Evolutionary conservation across 768 basidiomycete genomes (phyloP).

Genomic region (Pluteus cervinus): DNA sequence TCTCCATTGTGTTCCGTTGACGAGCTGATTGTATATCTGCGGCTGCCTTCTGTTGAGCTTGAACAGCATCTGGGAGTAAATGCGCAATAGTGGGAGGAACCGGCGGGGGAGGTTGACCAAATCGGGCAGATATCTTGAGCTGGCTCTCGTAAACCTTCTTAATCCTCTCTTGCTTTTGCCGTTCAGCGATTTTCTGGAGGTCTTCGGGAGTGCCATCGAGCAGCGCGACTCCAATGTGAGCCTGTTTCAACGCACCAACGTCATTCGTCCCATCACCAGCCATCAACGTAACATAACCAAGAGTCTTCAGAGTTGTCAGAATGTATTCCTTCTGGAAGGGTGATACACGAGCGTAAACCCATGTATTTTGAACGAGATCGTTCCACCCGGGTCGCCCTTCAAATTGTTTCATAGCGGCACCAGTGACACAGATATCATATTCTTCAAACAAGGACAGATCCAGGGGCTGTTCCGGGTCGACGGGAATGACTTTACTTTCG

Average conservation of each 20-base stretch:
- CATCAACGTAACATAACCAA: conserved; percentile 94
- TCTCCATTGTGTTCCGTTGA: conserved; percentile 85
- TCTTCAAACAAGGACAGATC: conserved; percentile 72
- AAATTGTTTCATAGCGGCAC: conserved; percentile 87
- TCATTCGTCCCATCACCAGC: conserved; percentile 99
- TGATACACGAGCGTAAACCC: conserved; percentile 98
- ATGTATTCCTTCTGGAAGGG: conserved; percentile 95
- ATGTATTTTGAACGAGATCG: conserved; percentile 86
- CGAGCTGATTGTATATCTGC: conserved; percentile 60
- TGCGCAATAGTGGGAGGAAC: conserved; percentile 86
- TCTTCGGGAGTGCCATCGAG: conserved; percentile 91
- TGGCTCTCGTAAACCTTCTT: conserved; percentile 99
- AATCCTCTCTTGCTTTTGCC: conserved; percentile 81
- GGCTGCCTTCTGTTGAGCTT: conserved; percentile 78
- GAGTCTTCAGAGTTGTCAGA: conserved; percentile 79
- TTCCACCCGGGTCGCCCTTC: conserved; percentile 66
- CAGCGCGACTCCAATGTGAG: conserved; percentile 92
- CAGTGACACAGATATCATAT: conserved; percentile 97
- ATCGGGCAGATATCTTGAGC: conserved; percentile 81
- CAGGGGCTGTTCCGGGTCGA: conserved; percentile 73
- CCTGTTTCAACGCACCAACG: conserved; percentile 96
- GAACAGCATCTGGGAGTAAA: conserved; percentile 84
- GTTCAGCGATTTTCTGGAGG: conserved; percentile 88
- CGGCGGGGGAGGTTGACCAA: conserved; percentile 91
- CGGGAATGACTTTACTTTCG: conserved; percentile 82